A percentile compares a stretch with the other conserved stretches of the same genome.
phyloP scores from a whole-genome alignment of 169 alveolate species.

The Ichthyophthirius multifiliis region DNA sequence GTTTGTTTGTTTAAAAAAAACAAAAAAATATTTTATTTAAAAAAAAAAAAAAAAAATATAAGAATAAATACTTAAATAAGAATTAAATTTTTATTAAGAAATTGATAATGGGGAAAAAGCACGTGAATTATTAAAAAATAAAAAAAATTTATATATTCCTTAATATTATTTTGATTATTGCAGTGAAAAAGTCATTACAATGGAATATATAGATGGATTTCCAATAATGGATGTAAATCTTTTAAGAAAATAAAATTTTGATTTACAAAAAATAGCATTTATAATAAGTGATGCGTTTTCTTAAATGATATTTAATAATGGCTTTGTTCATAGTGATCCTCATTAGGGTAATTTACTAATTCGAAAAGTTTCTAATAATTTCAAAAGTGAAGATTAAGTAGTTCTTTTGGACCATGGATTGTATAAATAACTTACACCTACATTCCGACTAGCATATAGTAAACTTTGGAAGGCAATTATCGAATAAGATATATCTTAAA shows the following conservation, averaged over 20 bases:
- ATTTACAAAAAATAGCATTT: slow-evolving; percentile 40
- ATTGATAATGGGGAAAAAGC: slow-evolving; percentile 4
- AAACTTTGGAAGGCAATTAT: slow-evolving; percentile 64
- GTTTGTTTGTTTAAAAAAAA: neutral
- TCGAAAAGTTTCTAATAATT: slow-evolving; percentile 14
- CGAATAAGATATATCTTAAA: slow-evolving; percentile 37
- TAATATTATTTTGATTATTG: neutral
- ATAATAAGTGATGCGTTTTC: slow-evolving; percentile 50
- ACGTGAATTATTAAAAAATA: neutral
- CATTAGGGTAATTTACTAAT: slow-evolving; percentile 62
- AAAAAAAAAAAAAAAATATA: neutral
- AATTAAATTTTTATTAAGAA: neutral
- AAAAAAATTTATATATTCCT: neutral
- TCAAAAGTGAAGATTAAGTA: slow-evolving; percentile 13
- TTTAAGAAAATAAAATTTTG: slow-evolving; percentile 16
- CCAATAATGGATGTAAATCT: slow-evolving; percentile 45
- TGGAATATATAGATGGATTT: slow-evolving; percentile 54
- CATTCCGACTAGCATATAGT: slow-evolving; percentile 45
- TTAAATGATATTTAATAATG: slow-evolving; percentile 49
- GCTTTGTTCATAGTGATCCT: slow-evolving; percentile 67
- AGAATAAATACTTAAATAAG: neutral
- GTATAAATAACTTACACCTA: slow-evolving; percentile 33
- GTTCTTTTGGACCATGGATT: slow-evolving; percentile 68
- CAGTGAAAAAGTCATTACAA: slow-evolving; percentile 38
- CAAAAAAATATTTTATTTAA: neutral